A percentile compares a stretch with the other conserved stretches of the same genome.
These are phyloP conservation scores for Tubosaeta sp. DNA, from an alignment of 768 basidiomycete genomes.

Conservation along the genomic window DNA sequence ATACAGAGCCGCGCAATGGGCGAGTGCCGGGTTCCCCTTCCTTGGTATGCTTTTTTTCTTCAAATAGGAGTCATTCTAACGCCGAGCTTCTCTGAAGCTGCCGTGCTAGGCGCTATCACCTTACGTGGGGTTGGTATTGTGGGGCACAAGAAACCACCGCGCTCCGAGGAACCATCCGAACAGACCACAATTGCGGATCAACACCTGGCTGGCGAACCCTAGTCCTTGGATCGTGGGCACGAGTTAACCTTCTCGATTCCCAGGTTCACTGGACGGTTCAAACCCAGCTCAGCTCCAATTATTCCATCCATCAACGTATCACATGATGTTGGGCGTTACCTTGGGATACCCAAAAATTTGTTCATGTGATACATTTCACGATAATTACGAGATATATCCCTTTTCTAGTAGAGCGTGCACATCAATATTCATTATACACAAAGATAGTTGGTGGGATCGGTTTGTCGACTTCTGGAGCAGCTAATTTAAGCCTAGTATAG, in stretches of 20 bases:
- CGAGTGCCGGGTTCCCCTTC: slow-evolving; percentile 55
- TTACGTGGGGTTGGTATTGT: slow-evolving; percentile 40
- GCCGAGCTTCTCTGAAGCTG: slow-evolving; percentile 11
- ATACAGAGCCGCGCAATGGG: slow-evolving; percentile 66
- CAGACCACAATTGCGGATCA: slow-evolving; percentile 18
- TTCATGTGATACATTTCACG: slow-evolving; percentile 3
- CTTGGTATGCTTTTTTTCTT: slow-evolving; percentile 36
- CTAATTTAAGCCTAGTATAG: not conserved
- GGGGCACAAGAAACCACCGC: slow-evolving; percentile 21
- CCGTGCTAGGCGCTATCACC: slow-evolving; percentile 34
- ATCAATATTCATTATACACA: not conserved
- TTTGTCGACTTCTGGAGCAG: not conserved
- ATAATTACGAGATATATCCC: not conserved
- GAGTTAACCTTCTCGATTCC: not conserved
- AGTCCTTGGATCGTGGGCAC: not conserved
- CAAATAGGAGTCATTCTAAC: not conserved
- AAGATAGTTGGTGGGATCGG: not conserved
- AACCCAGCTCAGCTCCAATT: not conserved
- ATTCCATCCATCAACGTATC: not conserved
- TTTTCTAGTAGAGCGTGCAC: not conserved
- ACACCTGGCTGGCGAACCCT: slow-evolving; percentile 2
- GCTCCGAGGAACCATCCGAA: slow-evolving; percentile 15
- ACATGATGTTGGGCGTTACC: not conserved
- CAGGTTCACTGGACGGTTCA: not conserved
- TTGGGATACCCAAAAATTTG: not conserved